Conservation (phyloP, 2,329 filamentous ascomycete genomes). For the Aspergillus sp. region DNA sequence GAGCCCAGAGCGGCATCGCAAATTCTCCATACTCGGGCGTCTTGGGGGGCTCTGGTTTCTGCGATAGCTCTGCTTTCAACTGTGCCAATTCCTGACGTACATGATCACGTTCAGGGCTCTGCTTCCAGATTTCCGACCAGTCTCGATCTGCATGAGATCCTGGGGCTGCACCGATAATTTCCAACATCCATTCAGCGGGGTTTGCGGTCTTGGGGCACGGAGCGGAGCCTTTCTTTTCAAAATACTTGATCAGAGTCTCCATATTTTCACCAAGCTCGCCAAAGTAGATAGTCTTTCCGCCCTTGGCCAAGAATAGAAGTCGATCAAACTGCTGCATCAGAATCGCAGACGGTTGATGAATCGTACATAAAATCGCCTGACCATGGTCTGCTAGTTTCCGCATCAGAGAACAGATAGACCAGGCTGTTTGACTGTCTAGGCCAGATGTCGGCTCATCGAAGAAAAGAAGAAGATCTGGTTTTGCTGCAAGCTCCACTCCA, state of each 20-base stretch:
- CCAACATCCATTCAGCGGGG: conserved; percentile 67
- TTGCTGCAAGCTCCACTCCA: conserved; percentile 87
- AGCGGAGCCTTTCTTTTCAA: conserved; percentile 61
- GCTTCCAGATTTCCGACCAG: conserved; percentile 62
- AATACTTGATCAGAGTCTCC: conserved; percentile 59
- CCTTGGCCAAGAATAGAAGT: conserved; percentile 61
- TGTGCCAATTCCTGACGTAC: conserved; percentile 50
- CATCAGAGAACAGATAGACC: conserved; percentile 81
- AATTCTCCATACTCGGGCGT: conserved; percentile 69
- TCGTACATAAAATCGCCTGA: conserved; percentile 90
- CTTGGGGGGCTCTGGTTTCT: conserved; percentile 36
- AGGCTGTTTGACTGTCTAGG: conserved; percentile 86
- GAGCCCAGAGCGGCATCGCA: conserved; percentile 68
- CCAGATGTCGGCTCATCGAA: conserved; percentile 92
- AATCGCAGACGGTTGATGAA: conserved; percentile 90
- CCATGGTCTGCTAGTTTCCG: conserved; percentile 85
- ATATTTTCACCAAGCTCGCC: conserved; percentile 63
- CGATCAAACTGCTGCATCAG: conserved; percentile 79
- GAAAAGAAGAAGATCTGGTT: conserved; percentile 82
- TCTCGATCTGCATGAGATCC: conserved; percentile 60
- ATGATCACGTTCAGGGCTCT: conserved; percentile 54
- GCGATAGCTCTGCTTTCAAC: conserved; percentile 29
- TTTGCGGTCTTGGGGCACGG: conserved; percentile 63
- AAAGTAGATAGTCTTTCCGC: conserved; percentile 67
- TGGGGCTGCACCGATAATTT: conserved; percentile 57